A percentile compares a stretch with the other conserved stretches of the same genome.
Conservation (phyloP, 257 asterid genomes). For the Salvia hispanica region DNA sequence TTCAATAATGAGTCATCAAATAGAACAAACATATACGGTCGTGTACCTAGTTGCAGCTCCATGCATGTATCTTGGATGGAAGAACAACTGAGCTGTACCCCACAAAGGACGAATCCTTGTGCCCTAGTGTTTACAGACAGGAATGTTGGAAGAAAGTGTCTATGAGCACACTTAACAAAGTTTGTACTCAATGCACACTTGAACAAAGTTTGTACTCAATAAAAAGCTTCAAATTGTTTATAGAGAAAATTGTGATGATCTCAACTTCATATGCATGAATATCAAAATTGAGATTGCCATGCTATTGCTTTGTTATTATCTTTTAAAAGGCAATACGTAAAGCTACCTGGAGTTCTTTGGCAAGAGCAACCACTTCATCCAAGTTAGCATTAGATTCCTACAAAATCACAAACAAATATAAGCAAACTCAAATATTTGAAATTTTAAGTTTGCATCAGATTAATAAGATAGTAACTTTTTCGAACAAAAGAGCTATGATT, state of each 20-base stretch:
- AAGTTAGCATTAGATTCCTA: constrained; percentile 92
- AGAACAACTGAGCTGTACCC: constrained; percentile 95
- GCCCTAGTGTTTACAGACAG: constrained; percentile 47
- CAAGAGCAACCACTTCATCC: constrained; percentile 96
- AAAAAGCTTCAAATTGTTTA: not conserved
- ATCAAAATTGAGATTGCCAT: not conserved
- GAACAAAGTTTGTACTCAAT: no score
- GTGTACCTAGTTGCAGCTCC: constrained; percentile 95
- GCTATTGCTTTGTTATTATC: constrained; percentile 20
- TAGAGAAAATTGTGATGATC: not conserved
- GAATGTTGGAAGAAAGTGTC: constrained; percentile 5
- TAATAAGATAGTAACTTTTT: not conserved
- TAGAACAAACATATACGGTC: not conserved
- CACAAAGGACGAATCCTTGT: constrained; percentile 75
- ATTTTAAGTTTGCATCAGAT: not conserved
- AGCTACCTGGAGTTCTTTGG: constrained; percentile 93
- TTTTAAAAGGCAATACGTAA: not conserved
- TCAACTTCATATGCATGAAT: not conserved
- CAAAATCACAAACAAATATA: not conserved
- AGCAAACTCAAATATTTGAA: constrained; percentile 4
- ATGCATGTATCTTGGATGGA: constrained; percentile 74
- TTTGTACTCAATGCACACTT: not conserved
- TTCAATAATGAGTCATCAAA: not conserved
- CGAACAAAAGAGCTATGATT: not conserved
- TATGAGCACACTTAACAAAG: not conserved